Evolutionary conservation across 805 yeast genomes (phyloP), one percentile per base, ranked within the genome.

Genomic region (Tetrapisispora phaffii): DNA sequence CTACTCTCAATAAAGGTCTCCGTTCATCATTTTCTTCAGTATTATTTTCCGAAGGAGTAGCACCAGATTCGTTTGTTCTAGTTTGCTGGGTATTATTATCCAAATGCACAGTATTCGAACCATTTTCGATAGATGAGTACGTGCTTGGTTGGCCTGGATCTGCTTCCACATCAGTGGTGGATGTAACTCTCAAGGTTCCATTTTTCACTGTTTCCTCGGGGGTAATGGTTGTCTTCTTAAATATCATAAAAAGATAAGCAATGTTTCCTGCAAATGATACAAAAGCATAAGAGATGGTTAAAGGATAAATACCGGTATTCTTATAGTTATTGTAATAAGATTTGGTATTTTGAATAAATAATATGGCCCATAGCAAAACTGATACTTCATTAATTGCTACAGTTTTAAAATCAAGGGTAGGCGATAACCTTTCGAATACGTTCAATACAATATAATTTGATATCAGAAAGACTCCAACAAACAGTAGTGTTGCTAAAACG

Each of bases 341-440:
- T 23, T 71, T 57, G 21, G 75, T 68, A 8, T 84, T 80, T 13
- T 71, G 62, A 43, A 73, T 68, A 2, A 80, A 55, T 44, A 82
- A 67, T 0, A 65, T 52, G 1, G 72, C 44, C 95, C 95, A 87
- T 46, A 73, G 65, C 3, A 75, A 47, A 31, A 74, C 59, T 29
- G 80, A 72, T 12, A 76, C 61, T 59, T 83, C 82, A 20, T 80
- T 53, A 2, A 80, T 58, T 2, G 75, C 67, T 17, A 78, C 67
- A 45, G 81, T 70, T 57, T 84, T 82, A 53, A 78, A 79, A 52
- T 79, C 81, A 47, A 72, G 75, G 17, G 73, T 70, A 1, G 80
- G 79, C 45, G 68, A 63, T 13, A 71, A 32, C 16, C 55, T 46
- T 39, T 67, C 60, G 16, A 62, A 55, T 4, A 61, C 36, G 0